These are phyloP conservation scores for Ceratocystis lukuohia DNA, from an alignment of 2,329 filamentous ascomycete species.

Conservation along the genomic window DNA sequence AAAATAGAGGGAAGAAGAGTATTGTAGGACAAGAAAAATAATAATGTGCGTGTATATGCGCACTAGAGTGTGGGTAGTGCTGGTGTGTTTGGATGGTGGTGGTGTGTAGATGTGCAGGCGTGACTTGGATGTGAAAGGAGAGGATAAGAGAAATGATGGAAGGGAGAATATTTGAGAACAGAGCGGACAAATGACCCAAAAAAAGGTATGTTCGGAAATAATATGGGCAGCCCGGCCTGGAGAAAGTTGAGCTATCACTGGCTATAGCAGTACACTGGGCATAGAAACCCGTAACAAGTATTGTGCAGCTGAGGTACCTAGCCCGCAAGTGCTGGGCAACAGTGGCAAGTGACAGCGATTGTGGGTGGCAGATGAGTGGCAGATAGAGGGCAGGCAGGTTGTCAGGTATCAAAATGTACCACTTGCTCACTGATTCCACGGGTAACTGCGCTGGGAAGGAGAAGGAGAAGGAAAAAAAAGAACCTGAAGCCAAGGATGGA, in stretches of 20 bases:
- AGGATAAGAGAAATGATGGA: neutral
- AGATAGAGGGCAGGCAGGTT: neutral
- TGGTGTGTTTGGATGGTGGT: neutral
- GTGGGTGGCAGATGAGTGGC: neutral
- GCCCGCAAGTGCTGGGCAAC: neutral
- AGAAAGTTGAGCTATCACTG: too few species aligned
- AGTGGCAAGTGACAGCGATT: neutral
- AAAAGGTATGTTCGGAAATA: too few species aligned
- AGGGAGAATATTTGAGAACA: neutral
- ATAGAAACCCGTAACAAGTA: too few species aligned
- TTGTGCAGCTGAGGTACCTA: too few species aligned
- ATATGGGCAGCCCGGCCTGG: too few species aligned
- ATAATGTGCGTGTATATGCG: neutral
- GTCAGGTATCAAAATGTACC: neutral
- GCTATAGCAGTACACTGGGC: too few species aligned
- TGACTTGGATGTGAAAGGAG: neutral
- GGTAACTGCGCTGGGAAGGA: neutral
- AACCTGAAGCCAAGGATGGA: neutral
- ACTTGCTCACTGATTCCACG: neutral
- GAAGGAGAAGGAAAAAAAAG: neutral
- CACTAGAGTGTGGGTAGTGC: neutral
- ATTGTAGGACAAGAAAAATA: neutral
- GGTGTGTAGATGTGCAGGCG: neutral
- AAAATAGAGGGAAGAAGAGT: neutral
- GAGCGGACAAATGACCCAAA: slow-evolving; percentile 6